phyloP scores from a whole-genome alignment of 2,329 filamentous ascomycete species.

The Pyrenophora graminea region DNA sequence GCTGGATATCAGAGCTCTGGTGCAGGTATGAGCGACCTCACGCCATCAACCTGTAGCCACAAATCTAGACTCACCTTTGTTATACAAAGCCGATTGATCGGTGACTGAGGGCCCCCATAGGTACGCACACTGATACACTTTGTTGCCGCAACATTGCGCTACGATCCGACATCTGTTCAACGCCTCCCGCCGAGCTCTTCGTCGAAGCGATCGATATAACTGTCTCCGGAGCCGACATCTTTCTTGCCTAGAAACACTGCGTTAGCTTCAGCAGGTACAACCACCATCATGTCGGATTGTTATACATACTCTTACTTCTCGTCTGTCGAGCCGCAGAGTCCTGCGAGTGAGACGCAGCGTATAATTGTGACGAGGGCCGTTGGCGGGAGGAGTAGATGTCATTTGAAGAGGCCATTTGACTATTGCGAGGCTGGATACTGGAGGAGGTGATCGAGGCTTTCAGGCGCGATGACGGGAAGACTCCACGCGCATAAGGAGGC shows the following conservation, averaged over 20 bases:
- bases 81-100: too few relatives aligned
- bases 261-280: not conserved
- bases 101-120: too few relatives aligned
- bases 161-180: not conserved
- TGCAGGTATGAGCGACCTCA: too few relatives aligned
- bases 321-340: slow-evolving; percentile 7
- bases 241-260: slow-evolving; percentile 6
- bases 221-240: slow-evolving; percentile 2
- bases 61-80: too few relatives aligned
- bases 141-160: too few relatives aligned
- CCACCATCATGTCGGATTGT: too few relatives aligned
- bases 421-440: not conserved
- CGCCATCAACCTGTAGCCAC: too few relatives aligned
- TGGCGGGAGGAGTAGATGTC: slow-evolving; percentile 1
- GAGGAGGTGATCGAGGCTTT: slow-evolving; percentile 1
- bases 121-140: too few relatives aligned
- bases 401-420: not conserved
- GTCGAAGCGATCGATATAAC: slow-evolving; percentile 10
- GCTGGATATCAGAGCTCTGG: too few relatives aligned
- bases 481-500: not conserved
- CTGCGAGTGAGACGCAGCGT: not conserved
- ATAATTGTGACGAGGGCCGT: not conserved
- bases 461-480: not conserved
- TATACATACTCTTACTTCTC: slow-evolving; percentile 12
- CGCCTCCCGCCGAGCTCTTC: slow-evolving; percentile 6